phyloP scores from a whole-genome alignment of 176 grass and related monocot genomes.

The Oryza meyeriana region DNA sequence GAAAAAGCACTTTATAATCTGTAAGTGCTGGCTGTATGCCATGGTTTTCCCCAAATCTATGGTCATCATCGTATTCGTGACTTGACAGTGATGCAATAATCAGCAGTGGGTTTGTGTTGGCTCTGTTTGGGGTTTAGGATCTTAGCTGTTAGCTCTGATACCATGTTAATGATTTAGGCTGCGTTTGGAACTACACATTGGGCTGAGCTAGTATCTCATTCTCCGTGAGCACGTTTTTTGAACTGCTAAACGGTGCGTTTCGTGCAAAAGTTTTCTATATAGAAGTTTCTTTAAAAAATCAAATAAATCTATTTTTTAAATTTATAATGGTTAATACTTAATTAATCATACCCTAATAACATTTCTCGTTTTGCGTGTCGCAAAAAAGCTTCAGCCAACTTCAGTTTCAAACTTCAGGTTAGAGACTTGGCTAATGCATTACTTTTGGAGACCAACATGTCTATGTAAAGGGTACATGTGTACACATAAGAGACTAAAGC shows the following conservation, averaged over 20 bases:
- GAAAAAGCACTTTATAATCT: neutral
- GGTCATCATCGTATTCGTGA: neutral
- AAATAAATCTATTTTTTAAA: too few relatives aligned
- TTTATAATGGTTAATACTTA: too few relatives aligned
- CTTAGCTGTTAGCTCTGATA: neutral
- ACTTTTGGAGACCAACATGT: neutral
- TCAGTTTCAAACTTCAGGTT: too few relatives aligned
- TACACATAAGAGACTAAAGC: neutral
- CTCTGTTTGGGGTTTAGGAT: neutral
- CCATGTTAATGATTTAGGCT: neutral
- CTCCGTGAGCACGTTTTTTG: too few relatives aligned
- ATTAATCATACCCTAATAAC: too few relatives aligned
- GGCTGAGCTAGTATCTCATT: too few relatives aligned
- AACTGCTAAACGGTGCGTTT: too few relatives aligned
- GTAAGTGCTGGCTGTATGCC: neutral
- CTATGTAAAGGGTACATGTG: neutral
- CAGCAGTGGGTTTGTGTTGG: neutral
- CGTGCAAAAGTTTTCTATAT: too few relatives aligned
- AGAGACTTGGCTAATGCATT: conserved; percentile 4
- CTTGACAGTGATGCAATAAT: neutral
- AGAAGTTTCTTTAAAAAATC: too few relatives aligned
- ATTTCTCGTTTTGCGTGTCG: too few relatives aligned
- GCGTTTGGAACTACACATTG: too few relatives aligned
- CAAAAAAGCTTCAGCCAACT: too few relatives aligned
- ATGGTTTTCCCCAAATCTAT: neutral